Evolutionary conservation across 2,329 filamentous ascomycete genomes (phyloP), one percentile per base, ranked within the genome.

Genomic region (Aspergillus thermomutatus): DNA sequence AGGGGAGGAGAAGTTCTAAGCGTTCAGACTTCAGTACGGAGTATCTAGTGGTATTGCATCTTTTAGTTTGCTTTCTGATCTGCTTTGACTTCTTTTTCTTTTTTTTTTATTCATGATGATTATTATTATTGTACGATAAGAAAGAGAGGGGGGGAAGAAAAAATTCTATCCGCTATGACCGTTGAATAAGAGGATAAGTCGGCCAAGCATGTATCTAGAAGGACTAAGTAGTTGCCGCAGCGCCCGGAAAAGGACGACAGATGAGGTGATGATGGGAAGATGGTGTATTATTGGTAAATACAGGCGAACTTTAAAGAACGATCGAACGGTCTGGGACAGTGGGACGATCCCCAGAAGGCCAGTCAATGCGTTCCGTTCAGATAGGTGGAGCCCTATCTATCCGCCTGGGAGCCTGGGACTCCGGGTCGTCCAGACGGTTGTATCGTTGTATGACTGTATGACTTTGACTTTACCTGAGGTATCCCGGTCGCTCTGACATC

Each of bases 281-380:
- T 40, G 54, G 52, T 48, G 54, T 58, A 63, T 58, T 62, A 60
- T 55, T 49, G 57, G 57, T 60, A 59, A 61, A 56, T 61, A 61
- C 57, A 53, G 54, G 53, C 37, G 49, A 64, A 65, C 63, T 61
- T 65, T 62, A 65, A 62, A 60, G 62, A 64, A 58, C 61, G 63
- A 65, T 64, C 63, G 63, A 65, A 65, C 63, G 61, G 63, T 64
- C 63, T 65, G 55, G 63, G 63, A 65, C 61, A 50, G 60, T 63
- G 63, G 60, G 53, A 60, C 63, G 60, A 65, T 64, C 56, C 61
- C 56, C 57, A 53, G 49, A 41, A 52, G 57, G 40, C 63, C 61
- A 64, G 59, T 60, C 54, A 62, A 49, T 52, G 53, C 55, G 60
- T 56, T 56, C 54, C 59, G 57, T 49, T 26, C 23, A 47, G 40